phyloP scores from a whole-genome alignment of 225 moss, liverwort and hornwort genomes.

The Pseudoscleropodium purum region DNA sequence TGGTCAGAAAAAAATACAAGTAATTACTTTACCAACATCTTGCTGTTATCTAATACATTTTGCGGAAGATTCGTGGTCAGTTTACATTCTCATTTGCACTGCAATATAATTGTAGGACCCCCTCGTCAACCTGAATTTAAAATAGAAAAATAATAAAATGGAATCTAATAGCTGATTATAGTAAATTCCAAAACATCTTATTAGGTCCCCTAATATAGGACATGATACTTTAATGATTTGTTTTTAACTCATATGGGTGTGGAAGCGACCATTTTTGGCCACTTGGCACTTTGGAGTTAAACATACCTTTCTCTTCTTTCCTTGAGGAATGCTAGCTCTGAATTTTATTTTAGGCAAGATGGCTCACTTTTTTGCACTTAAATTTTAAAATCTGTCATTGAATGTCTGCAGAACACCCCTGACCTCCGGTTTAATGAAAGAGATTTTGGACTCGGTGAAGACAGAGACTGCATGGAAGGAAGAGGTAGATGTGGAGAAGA shows the following conservation, averaged over 20 bases:
- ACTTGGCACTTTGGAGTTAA: not conserved
- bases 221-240: not conserved
- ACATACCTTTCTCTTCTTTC: too few relatives aligned
- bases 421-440: conserved; percentile 8
- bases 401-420: conserved; percentile 22
- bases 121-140: not conserved
- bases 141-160: not conserved
- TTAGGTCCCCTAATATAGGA: not conserved
- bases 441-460: conserved; percentile 23
- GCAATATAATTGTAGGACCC: not conserved
- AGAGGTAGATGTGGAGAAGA: conserved; percentile 3
- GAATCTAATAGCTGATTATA: not conserved
- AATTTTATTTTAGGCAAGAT: not conserved
- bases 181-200: not conserved
- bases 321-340: not conserved
- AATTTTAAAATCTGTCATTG: not conserved
- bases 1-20: conserved; percentile 43
- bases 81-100: not conserved
- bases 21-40: not conserved
- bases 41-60: not conserved
- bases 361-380: not conserved
- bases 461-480: conserved; percentile 23
- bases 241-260: not conserved
- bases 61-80: not conserved
- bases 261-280: not conserved